Evolutionary conservation across 805 yeast genomes (phyloP), one percentile per base, ranked within the genome.

Genomic region (Candida ascalaphidarum): DNA sequence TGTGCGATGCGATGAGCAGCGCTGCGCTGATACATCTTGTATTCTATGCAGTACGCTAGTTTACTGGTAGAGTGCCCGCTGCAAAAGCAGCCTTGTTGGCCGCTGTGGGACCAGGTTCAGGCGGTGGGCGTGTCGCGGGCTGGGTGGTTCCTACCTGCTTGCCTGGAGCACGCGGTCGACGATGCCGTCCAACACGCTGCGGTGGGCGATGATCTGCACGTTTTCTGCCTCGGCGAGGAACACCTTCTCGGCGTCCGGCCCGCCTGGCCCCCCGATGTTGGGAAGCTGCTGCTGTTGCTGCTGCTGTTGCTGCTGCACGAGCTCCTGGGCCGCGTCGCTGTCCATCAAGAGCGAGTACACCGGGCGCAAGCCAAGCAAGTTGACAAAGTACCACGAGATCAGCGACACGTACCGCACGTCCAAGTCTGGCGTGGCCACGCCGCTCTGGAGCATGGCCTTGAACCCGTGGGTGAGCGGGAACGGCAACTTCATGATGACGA

Each of bases 361-460:
- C 0, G 95, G 81, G 40, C 74, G 72, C 35, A 92, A 66, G 17
- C 97, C 97, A 28, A 88, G 53, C 35, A 85, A 71, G 31, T 85
- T 82, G 30, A 89, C 81, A 51, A 92, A 83, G 52, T 89, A 92
- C 97, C 97, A 92, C 4, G 96, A 85, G 13, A 92, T 80, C 3
- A 95, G 77, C 21, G 92, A 79, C 11, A 92, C 97, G 75, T 95
- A 92, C 16, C 94, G 63, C 7, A 79, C 95, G 48, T 88, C 92
- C 33, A 92, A 62, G 44, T 89, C 94, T 1, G 78, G 68, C 1
- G 97, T 86, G 33, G 66, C 69, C 10, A 92, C 80, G 6, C 96
- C 95, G 17, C 72, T 74, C 55, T 92, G 98, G 23, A 92, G 58
- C 94, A 92, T 88, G 34, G 81, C 73, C 53, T 92, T 92, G 64